Conservation (phyloP, 1,284 basidiomycete genomes). For the Cryptococcus amylolentus region DNA sequence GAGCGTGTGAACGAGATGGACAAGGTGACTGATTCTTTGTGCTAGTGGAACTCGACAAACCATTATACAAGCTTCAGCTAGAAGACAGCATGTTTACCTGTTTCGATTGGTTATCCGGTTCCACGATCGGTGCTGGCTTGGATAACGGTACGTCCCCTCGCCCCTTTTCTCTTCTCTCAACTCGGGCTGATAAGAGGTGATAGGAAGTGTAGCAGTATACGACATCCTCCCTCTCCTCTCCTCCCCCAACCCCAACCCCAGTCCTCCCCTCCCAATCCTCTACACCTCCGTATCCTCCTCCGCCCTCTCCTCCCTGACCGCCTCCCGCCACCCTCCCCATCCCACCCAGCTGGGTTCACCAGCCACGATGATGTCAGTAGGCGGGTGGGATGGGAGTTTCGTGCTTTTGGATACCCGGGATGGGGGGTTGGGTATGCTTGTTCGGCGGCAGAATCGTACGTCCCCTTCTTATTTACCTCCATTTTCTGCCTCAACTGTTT, state of each 20-base stretch:
- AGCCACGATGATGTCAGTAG: conserved; percentile 25
- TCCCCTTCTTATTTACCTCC: not conserved
- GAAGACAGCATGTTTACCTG: conserved; percentile 68
- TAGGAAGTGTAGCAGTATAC: conserved; percentile 72
- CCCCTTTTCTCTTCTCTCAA: not conserved
- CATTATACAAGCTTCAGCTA: conserved; percentile 65
- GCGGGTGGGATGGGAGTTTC: conserved; percentile 31
- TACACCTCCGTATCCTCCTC: conserved; percentile 26
- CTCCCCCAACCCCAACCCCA: not conserved
- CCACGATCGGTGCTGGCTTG: conserved; percentile 70
- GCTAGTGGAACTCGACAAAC: conserved; percentile 54
- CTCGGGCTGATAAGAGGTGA: conserved; percentile 1
- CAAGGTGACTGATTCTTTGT: not conserved
- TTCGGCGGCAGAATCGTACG: not conserved
- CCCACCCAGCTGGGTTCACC: conserved; percentile 24
- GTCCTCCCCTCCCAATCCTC: conserved; percentile 21
- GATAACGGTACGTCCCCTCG: conserved; percentile 63
- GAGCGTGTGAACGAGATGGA: conserved; percentile 23
- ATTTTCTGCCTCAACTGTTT: not conserved
- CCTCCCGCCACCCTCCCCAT: conserved; percentile 24
- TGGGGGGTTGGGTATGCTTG: conserved; percentile 1
- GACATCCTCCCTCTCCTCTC: conserved; percentile 57
- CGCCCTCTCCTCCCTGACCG: conserved; percentile 26
- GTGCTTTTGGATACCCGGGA: conserved; percentile 37
- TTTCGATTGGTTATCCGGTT: conserved; percentile 82